Percentiles rank a stretch among this genome's conserved stretches.
phyloP scores from a whole-genome alignment of 169 alveolate species.

The Plasmodium inui region DNA sequence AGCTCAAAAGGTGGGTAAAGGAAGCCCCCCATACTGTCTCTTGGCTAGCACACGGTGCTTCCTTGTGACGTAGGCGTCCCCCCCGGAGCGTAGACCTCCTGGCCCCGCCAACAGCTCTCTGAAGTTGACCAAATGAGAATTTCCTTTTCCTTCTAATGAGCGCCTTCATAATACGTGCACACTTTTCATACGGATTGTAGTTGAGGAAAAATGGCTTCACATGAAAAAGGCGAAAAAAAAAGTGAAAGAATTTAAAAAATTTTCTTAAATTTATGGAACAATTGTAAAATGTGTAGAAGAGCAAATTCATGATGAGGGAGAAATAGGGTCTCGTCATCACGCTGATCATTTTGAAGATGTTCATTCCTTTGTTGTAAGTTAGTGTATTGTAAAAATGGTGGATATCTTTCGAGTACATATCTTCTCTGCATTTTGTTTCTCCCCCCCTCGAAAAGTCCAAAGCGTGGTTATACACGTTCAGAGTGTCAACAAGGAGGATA shows the following conservation, averaged over 20 bases:
- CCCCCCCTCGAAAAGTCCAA: background rate
- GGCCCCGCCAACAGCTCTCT: background rate
- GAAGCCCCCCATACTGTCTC: background rate
- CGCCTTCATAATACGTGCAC: background rate
- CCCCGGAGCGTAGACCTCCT: background rate
- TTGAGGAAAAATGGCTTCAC: slow-evolving; percentile 29
- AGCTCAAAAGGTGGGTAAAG: background rate
- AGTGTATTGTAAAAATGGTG: slow-evolving; percentile 50
- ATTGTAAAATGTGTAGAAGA: slow-evolving; percentile 36
- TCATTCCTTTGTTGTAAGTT: slow-evolving; percentile 67
- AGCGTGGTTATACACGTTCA: slow-evolving; percentile 36
- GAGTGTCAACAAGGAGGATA: slow-evolving; percentile 12
- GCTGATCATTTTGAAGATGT: slow-evolving; percentile 21
- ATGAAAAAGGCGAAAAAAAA: slow-evolving; percentile 20
- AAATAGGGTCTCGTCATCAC: slow-evolving; percentile 18
- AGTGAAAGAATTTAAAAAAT: slow-evolving; percentile 36
- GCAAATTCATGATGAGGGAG: slow-evolving; percentile 13
- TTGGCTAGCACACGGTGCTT: background rate
- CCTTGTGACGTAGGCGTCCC: background rate
- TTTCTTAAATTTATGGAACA: slow-evolving; percentile 7
- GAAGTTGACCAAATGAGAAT: background rate
- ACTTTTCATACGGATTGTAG: background rate
- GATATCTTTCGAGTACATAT: background rate
- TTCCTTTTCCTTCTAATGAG: slow-evolving; percentile 6
- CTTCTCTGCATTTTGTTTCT: background rate